A percentile compares a stretch with the other conserved stretches of the same genome.
Conservation (phyloP, 2,329 filamentous ascomycete species). For the Aspergillus aculeatus region DNA sequence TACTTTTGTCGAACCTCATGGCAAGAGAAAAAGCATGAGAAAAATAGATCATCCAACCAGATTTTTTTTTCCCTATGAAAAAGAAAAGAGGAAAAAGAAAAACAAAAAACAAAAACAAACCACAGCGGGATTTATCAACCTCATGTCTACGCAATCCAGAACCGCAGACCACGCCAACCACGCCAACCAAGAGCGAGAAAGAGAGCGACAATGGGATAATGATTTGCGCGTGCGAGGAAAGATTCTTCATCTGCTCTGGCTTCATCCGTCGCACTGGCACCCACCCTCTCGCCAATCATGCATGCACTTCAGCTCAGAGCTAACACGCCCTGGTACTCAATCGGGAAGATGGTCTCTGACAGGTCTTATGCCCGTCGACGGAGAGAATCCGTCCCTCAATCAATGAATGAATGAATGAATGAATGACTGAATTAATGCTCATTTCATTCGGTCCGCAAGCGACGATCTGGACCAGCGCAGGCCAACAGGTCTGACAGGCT, state of each 20-base stretch:
- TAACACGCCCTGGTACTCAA: not conserved
- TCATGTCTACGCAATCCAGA: not conserved
- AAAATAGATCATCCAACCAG: not conserved
- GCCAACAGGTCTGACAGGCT: not conserved
- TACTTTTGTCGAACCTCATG: not conserved
- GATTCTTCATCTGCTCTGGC: not conserved
- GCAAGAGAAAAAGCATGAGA: not conserved
- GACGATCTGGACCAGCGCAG: not conserved
- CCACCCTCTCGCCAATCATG: not conserved
- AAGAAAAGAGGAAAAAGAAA: not conserved
- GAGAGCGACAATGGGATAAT: not conserved
- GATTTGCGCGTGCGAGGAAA: not conserved
- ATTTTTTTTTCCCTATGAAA: not conserved
- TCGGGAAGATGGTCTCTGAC: not conserved
- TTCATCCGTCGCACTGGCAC: not conserved
- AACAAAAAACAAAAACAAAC: not conserved
- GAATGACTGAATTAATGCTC: not conserved
- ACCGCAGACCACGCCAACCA: not conserved
- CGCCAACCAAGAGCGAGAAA: not conserved
- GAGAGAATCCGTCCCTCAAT: not conserved
- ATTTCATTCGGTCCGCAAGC: not conserved
- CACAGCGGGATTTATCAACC: not conserved
- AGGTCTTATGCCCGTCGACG: not conserved
- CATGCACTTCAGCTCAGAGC: not conserved
- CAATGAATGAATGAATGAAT: not conserved